Evolutionary conservation across 441 rosid species (phyloP), one percentile per base, ranked within the genome.

Genomic region (Geranium incanum): DNA sequence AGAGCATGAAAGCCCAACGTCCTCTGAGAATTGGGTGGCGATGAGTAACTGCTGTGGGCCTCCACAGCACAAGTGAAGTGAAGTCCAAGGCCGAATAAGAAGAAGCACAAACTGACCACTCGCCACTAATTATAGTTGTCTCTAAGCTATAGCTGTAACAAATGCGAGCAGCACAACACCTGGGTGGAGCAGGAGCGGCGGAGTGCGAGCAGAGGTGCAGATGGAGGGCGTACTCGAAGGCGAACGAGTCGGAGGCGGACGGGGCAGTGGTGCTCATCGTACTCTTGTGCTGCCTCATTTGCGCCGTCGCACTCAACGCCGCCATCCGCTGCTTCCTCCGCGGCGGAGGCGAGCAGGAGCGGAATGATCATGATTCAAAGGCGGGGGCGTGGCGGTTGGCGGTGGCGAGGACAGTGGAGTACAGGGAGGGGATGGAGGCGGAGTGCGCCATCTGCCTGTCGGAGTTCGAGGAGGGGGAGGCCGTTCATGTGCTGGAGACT

Each of bases 371-470:
- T 21, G 21, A 21, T 21, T 21, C 21, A 0, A 67, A 65, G 19
- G 75, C 68, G 6, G 70, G 71, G 5, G 73, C 73, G 18, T 52
- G 52, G 9, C 11, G 69, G 73, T 73, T 70, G 59, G 76, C 82
- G 0, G 52, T 80, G 73, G 79, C 77, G 50, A 89, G 84, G 72
- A 15, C 80, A 1, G 65, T 78, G 3, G 91, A 82, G 79, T 84
- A 68, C 79, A 84, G 87, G 21, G 84, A 84, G 0, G 92, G 91
- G 6, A 79, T 74, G 0, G 84, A 79, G 67, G 79, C 86, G 28
- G 95, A 88, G 74, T 92, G 97, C 65, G 83, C 88, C 0, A 92
- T 92, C 4, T 92, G 97, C 83, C 81, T 92, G 85, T 78, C 88
- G 9, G 96, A 90, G 73, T 92, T 92, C 69, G 84, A 74, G 36